phyloP scores from a whole-genome alignment of 768 basidiomycete species.

The Mycena chlorophos region DNA sequence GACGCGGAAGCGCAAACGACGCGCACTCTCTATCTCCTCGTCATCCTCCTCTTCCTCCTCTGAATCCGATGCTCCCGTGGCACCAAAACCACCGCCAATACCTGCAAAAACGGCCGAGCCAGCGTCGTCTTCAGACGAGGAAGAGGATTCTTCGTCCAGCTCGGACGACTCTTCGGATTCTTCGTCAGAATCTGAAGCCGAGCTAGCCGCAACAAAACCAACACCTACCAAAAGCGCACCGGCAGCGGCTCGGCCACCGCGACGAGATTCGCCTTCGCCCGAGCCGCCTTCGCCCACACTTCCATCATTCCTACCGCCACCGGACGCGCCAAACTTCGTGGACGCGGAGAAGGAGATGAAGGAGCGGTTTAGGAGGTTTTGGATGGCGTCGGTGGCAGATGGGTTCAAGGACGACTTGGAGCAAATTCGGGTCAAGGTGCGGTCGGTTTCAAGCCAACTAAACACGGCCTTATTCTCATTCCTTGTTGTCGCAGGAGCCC shows the following conservation, averaged over 20 bases:
- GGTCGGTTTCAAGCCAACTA: conserved; percentile 18
- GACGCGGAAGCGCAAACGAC: conserved; percentile 56
- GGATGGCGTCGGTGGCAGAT: conserved; percentile 83
- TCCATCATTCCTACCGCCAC: conserved; percentile 58
- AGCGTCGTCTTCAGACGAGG: conserved; percentile 3
- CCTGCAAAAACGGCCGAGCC: conserved; percentile 4
- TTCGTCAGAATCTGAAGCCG: conserved; percentile 21
- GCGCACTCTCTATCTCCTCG: conserved; percentile 43
- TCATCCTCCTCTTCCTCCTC: conserved; percentile 21
- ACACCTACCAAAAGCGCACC: conserved; percentile 13
- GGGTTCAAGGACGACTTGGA: conserved; percentile 85
- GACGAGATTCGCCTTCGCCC: conserved; percentile 42
- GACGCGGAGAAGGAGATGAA: conserved; percentile 56
- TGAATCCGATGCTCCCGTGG: conserved; percentile 13
- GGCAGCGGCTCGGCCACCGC: conserved; percentile 24
- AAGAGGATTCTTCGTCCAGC: conserved; percentile 33
- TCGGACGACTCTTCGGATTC: conserved; percentile 34
- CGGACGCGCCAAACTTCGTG: conserved; percentile 19
- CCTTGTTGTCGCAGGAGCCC: conserved; percentile 51
- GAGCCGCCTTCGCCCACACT: conserved; percentile 47
- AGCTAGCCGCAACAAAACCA: conserved; percentile 19
- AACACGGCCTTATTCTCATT: background rate
- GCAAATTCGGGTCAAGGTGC: conserved; percentile 69
- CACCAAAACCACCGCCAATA: conserved; percentile 7
- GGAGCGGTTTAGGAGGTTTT: conserved; percentile 76